Percentiles rank a stretch among this genome's conserved stretches.
These are phyloP conservation scores for Sindora glabra DNA, from an alignment of 306 rosid genomes.

Conservation along the genomic window DNA sequence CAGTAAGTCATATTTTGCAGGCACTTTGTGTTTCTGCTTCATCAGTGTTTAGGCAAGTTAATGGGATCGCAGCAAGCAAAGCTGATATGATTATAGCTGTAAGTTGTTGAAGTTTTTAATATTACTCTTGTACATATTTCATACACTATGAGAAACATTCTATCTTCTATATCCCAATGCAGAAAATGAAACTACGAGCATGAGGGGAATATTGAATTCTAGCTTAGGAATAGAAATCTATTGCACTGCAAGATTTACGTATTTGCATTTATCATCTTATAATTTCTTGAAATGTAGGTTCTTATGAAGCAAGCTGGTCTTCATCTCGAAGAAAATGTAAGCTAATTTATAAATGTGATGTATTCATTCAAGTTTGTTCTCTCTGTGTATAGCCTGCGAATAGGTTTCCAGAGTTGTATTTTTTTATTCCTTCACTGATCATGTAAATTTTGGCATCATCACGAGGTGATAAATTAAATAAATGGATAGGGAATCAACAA, in stretches of 20 bases:
- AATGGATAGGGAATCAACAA: too few relatives aligned
- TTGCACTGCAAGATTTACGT: too few relatives aligned
- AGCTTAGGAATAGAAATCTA: too few relatives aligned
- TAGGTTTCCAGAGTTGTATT: too few relatives aligned
- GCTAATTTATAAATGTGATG: slow-evolving; percentile 12
- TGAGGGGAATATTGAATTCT: too few relatives aligned
- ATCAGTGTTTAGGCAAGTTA: slow-evolving; percentile 31
- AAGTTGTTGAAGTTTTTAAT: slow-evolving; percentile 25
- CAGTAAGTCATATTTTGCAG: slow-evolving; percentile 25
- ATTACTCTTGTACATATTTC: too few relatives aligned
- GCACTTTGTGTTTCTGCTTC: slow-evolving; percentile 61
- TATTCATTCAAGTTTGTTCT: slow-evolving; percentile 7
- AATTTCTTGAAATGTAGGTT: slow-evolving; percentile 47
- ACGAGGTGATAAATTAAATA: too few relatives aligned
- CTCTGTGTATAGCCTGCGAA: too few relatives aligned
- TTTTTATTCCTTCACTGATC: too few relatives aligned
- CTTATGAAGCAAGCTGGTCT: slow-evolving; percentile 86
- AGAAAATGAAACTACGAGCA: too few relatives aligned
- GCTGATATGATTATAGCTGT: slow-evolving; percentile 82
- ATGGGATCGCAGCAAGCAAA: slow-evolving; percentile 56
- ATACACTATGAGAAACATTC: too few relatives aligned
- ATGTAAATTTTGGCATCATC: slow-evolving; percentile 3
- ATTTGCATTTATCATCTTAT: slow-evolving; percentile 12
- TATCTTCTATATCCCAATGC: too few relatives aligned
- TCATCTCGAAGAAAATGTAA: slow-evolving; percentile 68